Conservation (phyloP, 2,329 filamentous ascomycete species). For the Orbilia javanica region DNA sequence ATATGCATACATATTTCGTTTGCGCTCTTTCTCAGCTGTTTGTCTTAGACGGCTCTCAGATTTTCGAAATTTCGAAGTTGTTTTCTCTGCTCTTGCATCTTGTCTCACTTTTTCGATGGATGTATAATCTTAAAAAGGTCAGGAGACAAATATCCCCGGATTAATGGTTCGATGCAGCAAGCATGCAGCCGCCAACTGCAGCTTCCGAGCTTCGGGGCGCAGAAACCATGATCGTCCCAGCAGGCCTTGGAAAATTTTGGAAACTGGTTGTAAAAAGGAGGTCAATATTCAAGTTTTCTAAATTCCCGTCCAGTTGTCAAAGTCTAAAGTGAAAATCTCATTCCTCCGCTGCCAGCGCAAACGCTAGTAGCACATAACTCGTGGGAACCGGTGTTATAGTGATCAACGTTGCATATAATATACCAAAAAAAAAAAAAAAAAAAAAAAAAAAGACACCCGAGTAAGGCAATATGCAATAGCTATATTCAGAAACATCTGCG, state of each 20-base stretch:
- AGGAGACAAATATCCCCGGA: slow-evolving; percentile 20
- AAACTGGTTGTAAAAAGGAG: slow-evolving; percentile 14
- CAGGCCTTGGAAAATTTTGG: neutral
- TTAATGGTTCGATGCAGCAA: no score
- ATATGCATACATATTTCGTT: slow-evolving; percentile 10
- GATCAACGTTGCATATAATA: slow-evolving; percentile 41
- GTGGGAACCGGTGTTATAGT: neutral
- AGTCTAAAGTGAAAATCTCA: slow-evolving; percentile 2
- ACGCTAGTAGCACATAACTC: neutral
- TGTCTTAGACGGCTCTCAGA: slow-evolving; percentile 8
- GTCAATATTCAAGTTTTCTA: neutral
- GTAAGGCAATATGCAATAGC: slow-evolving; percentile 3
- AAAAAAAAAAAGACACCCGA: no score
- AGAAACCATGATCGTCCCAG: slow-evolving; percentile 34
- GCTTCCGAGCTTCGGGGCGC: slow-evolving; percentile 1
- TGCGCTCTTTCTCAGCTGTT: slow-evolving; percentile 5
- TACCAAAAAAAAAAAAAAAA: no score
- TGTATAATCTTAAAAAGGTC: neutral
- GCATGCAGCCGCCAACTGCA: slow-evolving; percentile 34
- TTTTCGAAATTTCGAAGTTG: neutral
- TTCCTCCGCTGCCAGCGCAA: neutral
- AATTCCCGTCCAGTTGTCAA: neutral
- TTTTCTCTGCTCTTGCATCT: neutral
- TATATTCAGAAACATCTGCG: slow-evolving; percentile 26
- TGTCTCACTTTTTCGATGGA: slow-evolving; percentile 30